Base-by-base conservation (phyloP, 2,329 filamentous ascomycete species). In the Colletotrichum spaethianum region DNA sequence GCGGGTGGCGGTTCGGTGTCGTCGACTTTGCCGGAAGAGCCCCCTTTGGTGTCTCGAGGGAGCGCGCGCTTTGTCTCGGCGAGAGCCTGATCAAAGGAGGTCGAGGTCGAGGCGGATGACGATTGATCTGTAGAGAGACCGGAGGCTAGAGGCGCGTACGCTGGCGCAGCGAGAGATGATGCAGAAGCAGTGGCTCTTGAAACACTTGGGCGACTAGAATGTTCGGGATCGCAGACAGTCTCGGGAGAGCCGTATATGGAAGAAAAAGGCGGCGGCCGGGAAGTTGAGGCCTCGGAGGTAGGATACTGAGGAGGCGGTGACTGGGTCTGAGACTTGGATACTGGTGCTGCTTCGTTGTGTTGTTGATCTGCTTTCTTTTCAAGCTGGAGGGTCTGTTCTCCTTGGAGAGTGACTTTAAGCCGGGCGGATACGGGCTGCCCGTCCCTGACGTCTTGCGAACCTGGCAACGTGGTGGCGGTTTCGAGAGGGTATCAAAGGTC, bases 1-100 rank as follows among this genome's bases (percentile, higher is more conserved):
- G 96, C 96, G 70, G 96, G 96, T 73, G 96, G 96, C 71, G 96
- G 96, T 86, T 98, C 96, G 83, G 91, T 90, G 84, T 98, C 96
- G 81, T 92, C 90, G 81, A 89, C 90, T 82, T 96, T 96, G 77
- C 90, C 91, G 71, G 91, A 91, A 46, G 91, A 89, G 77, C 93
- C 89, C 78, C 90, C 90, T 83, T 98, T 97, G 76, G 89, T 93
- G 82, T 97, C 95, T 77, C 86, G 88, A n/a, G 94, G 93, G 79
- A 97, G 91, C 63, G 92, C 93, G 78, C 93, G 91, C 84, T 98
- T 97, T 79, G 94, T 96, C 80, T 97, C 94, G 75, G 91, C 90
- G 75, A 88, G 83, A 69, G 85, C 83, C 76, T 90, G 86, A 77
- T 85, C 83, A 70, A 87, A 85, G 48, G 81, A 83, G 67, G 78